Conservation (phyloP, 176 grass and related monocot genomes). For the Luzula sylvatica region DNA sequence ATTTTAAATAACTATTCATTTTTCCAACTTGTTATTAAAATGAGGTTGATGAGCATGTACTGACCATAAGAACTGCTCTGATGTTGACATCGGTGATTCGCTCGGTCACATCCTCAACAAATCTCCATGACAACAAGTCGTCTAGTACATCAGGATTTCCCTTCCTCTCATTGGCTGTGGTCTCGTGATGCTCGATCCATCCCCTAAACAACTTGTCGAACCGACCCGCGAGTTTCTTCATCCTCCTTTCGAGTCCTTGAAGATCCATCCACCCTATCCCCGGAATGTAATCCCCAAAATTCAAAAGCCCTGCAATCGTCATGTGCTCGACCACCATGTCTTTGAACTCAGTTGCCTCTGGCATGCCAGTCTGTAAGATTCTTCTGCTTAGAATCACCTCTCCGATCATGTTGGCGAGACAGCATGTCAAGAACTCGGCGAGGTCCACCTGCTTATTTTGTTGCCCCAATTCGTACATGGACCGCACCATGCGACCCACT, state of each 20-base stretch:
- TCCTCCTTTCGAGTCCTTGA: constrained; percentile 14
- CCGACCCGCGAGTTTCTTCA: background rate
- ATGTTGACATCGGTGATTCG: constrained; percentile 23
- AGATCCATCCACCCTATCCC: constrained; percentile 33
- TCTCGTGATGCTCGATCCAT: constrained; percentile 21
- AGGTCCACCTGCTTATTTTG: background rate
- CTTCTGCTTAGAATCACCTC: constrained; percentile 14
- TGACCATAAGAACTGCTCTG: constrained; percentile 27
- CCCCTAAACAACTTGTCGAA: constrained; percentile 14
- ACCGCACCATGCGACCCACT: constrained; percentile 12
- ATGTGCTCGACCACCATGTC: constrained; percentile 32
- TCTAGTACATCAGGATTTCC: constrained; percentile 23
- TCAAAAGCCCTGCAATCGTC: constrained; percentile 21
- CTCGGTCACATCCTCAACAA: background rate
- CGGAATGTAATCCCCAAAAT: constrained; percentile 23
- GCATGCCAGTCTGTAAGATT: constrained; percentile 2
- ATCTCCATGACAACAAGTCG: constrained; percentile 1
- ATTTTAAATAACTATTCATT: no score
- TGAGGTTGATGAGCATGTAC: background rate
- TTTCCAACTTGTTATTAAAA: no score
- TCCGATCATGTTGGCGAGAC: constrained; percentile 15
- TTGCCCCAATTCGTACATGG: constrained; percentile 8
- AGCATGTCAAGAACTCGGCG: constrained; percentile 1
- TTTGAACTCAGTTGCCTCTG: constrained; percentile 28
- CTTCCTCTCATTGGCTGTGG: background rate